phyloP scores from a whole-genome alignment of 305 asterid species.

The Rubia tinctorum region DNA sequence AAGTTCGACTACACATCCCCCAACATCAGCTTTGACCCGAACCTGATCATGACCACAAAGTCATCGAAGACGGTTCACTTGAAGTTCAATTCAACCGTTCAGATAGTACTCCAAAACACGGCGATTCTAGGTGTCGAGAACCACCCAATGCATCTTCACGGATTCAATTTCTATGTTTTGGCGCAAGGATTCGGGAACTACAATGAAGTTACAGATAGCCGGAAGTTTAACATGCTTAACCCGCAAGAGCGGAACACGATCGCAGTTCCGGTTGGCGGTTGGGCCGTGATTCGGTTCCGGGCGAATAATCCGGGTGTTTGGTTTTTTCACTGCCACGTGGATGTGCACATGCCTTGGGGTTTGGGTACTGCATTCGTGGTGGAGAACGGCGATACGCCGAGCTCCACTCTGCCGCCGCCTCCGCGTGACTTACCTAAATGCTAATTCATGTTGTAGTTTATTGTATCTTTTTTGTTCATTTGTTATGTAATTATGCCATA shows the following conservation, averaged over 20 bases:
- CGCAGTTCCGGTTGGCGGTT: constrained; percentile 63
- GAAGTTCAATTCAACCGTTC: constrained; percentile 45
- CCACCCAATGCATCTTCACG: constrained; percentile 74
- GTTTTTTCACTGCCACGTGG: constrained; percentile 69
- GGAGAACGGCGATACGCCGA: constrained; percentile 53
- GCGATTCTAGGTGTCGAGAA: constrained; percentile 46
- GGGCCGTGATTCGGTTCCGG: constrained; percentile 65
- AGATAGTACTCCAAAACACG: constrained; percentile 59
- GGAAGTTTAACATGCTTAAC: constrained; percentile 40
- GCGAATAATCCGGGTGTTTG: constrained; percentile 75
- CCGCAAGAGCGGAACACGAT: constrained; percentile 67
- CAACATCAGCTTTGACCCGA: constrained; percentile 20
- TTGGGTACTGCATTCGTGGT: constrained; percentile 45
- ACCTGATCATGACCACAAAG: constrained; percentile 40
- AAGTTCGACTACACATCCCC: constrained; percentile 47
- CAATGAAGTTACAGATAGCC: constrained; percentile 26
- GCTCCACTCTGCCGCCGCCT: constrained; percentile 55
- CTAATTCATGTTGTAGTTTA: constrained; percentile 7
- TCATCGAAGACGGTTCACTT: constrained; percentile 54
- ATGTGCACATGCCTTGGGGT: constrained; percentile 62
- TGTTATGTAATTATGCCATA: background rate
- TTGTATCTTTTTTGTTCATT: background rate
- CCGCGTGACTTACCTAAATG: constrained; percentile 58
- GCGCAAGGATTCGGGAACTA: constrained; percentile 74
- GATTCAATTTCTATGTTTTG: constrained; percentile 53